Evolutionary conservation across 2,329 filamentous ascomycete species (phyloP).

Genomic region (Alternaria tenuissima): DNA sequence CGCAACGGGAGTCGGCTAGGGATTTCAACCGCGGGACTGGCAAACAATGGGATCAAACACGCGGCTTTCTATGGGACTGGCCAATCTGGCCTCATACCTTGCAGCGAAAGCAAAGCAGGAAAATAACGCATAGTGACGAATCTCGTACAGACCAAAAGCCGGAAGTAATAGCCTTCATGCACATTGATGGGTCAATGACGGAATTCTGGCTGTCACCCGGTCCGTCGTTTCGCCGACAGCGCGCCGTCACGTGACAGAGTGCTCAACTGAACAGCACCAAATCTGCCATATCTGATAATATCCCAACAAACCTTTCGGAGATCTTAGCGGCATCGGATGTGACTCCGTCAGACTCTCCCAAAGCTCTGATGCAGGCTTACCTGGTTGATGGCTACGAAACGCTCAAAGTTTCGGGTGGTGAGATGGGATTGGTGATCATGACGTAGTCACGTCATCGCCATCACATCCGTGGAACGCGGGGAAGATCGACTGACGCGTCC

Average conservation of each 20-base stretch:
- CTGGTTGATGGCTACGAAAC: background rate
- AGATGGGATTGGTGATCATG: constrained; percentile 4
- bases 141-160: background rate
- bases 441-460: constrained; percentile 8
- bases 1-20: background rate
- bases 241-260: constrained; percentile 5
- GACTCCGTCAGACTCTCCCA: background rate
- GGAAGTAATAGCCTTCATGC: background rate
- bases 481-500: constrained; percentile 24
- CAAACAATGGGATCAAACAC: background rate
- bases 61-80: background rate
- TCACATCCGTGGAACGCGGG: constrained; percentile 8
- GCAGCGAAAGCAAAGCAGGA: background rate
- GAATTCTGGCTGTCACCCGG: background rate
- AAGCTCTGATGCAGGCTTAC: background rate
- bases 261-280: background rate
- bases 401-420: constrained; percentile 4
- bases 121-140: constrained; percentile 10
- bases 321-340: background rate
- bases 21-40: background rate
- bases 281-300: background rate
- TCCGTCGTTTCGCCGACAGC: background rate
- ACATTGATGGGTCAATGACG: background rate
- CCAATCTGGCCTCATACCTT: constrained; percentile 5
- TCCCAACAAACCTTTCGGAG: background rate